These are phyloP conservation scores for Baffinella frigidus DNA, from an alignment of 208 protist genomes.

Conservation along the genomic window DNA sequence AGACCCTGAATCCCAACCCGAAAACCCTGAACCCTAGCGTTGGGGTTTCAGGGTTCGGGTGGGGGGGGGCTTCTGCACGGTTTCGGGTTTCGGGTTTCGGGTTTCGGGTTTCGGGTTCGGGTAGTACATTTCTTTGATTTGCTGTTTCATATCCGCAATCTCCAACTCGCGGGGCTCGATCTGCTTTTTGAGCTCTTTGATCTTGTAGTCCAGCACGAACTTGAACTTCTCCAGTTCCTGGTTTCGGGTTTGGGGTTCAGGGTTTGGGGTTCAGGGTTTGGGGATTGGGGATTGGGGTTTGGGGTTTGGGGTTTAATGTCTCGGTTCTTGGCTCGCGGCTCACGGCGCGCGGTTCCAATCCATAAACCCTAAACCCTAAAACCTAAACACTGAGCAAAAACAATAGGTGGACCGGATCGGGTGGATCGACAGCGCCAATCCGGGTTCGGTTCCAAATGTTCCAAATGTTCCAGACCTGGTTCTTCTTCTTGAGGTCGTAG, in stretches of 20 bases:
- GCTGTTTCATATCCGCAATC: slow-evolving; percentile 86
- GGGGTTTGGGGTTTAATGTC: no score
- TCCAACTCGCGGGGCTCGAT: slow-evolving; percentile 93
- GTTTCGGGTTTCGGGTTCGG: no score
- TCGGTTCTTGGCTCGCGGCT: no score
- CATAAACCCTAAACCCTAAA: no score
- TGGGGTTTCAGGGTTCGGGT: background rate
- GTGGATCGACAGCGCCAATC: background rate
- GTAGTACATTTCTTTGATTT: slow-evolving; percentile 90
- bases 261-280: no score
- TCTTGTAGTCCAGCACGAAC: slow-evolving; percentile 98
- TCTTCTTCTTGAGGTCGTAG: slow-evolving; percentile 94
- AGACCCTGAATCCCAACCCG: no score
- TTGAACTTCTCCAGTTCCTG: slow-evolving; percentile 81
- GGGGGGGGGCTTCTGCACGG: no score
- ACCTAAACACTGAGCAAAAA: no score
- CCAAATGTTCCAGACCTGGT: slow-evolving; percentile 85
- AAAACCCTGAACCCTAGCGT: slow-evolving; percentile 80
- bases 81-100: no score
- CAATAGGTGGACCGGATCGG: no score
- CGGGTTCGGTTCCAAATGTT: slow-evolving; percentile 62
- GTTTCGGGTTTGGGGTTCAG: background rate
- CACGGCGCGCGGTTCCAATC: no score
- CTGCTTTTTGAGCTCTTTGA: slow-evolving; percentile 94
- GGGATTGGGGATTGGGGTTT: no score